Evolutionary conservation across 2,329 filamentous ascomycete species (phyloP).

Genomic region (Fusarium dimerum): DNA sequence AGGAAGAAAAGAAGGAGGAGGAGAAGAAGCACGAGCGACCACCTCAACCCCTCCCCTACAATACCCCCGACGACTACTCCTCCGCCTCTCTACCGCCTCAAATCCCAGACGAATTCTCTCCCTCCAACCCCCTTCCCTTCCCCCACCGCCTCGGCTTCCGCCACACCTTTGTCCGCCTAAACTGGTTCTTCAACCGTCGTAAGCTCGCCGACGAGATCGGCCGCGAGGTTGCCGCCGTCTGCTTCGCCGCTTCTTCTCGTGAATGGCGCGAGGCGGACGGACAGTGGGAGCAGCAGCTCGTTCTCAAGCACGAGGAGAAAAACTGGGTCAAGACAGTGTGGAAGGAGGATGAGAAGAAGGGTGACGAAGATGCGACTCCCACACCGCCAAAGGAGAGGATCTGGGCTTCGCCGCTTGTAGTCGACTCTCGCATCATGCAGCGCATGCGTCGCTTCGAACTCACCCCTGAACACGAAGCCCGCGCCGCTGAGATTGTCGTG

Average conservation of each 20-base stretch:
- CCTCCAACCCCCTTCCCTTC: constrained; percentile 71
- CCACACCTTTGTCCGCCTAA: constrained; percentile 83
- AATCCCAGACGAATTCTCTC: constrained; percentile 71
- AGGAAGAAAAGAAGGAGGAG: constrained; percentile 42
- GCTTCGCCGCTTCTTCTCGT: constrained; percentile 62
- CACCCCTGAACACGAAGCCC: constrained; percentile 66
- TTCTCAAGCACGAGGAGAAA: constrained; percentile 70
- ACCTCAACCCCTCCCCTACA: constrained; percentile 71
- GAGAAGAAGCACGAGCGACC: constrained; percentile 59
- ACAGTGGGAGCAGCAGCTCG: constrained; percentile 46
- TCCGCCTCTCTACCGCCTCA: constrained; percentile 62
- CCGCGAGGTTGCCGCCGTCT: constrained; percentile 81
- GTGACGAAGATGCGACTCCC: constrained; percentile 45
- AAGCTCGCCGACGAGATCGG: constrained; percentile 85
- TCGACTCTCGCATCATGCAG: constrained; percentile 73
- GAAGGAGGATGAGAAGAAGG: constrained; percentile 50
- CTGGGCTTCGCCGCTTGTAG: constrained; percentile 72
- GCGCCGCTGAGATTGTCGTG: constrained; percentile 62
- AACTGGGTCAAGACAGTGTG: constrained; percentile 84
- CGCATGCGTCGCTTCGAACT: constrained; percentile 83
- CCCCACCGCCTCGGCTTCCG: constrained; percentile 92
- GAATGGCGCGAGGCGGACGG: constrained; percentile 49
- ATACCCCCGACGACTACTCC: constrained; percentile 71
- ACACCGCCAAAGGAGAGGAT: constrained; percentile 62
- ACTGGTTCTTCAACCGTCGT: constrained; percentile 84